A percentile compares a stretch with the other conserved stretches of the same genome.
Conservation (phyloP, 306 rosid species). For the Cercis canadensis region DNA sequence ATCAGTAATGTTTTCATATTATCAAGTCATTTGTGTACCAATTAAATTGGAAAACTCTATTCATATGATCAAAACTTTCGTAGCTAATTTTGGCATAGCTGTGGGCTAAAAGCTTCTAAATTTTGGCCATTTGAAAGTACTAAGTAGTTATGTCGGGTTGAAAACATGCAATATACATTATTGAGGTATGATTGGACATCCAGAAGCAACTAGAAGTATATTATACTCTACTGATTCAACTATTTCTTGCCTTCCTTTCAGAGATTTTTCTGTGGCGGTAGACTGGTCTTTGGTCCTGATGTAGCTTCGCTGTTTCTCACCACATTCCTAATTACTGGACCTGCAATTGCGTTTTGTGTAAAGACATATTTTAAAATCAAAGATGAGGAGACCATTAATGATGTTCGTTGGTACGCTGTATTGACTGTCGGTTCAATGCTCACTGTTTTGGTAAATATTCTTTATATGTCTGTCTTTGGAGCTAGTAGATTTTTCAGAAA, state of each 20-base stretch:
- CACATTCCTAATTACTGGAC: conserved; percentile 64
- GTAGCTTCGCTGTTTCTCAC: conserved; percentile 79
- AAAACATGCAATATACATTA: conserved; percentile 6
- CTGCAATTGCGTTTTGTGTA: conserved; percentile 76
- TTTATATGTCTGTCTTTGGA: conserved; percentile 8
- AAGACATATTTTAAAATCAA: conserved; percentile 53
- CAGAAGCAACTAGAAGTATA: conserved; percentile 15
- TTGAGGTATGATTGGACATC: conserved; percentile 21
- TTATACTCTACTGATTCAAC: conserved; percentile 38
- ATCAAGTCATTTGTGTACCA: conserved; percentile 30
- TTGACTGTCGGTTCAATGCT: conserved; percentile 57
- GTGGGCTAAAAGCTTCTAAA: conserved; percentile 11
- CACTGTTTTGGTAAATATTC: conserved; percentile 70
- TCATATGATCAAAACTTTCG: background rate
- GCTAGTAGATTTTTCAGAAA: no score
- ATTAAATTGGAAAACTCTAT: conserved; percentile 16
- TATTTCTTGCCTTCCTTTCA: conserved; percentile 49
- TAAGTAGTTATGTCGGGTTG: conserved; percentile 33
- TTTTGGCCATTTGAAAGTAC: conserved; percentile 20
- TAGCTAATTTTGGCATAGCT: conserved; percentile 27
- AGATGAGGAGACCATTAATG: conserved; percentile 10
- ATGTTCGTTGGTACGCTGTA: conserved; percentile 56
- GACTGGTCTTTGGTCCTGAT: conserved; percentile 95
- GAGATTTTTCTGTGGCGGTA: conserved; percentile 89
- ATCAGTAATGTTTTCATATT: conserved; percentile 9